phyloP scores from a whole-genome alignment of 106 monocot genomes.

The Agapanthus africanus region DNA sequence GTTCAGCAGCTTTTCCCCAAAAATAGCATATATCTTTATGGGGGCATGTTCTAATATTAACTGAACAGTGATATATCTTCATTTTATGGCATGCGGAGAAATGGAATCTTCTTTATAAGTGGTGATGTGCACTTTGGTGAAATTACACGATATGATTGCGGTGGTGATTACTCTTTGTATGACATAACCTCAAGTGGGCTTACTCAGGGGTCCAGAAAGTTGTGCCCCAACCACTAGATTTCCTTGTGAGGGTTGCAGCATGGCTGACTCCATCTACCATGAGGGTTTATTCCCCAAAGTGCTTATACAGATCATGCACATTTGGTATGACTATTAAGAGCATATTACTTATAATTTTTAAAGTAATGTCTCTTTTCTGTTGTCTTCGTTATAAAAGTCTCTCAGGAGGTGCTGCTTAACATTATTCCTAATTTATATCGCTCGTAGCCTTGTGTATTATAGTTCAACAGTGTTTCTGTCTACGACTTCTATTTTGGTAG shows the following conservation, averaged over 20 bases:
- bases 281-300: conserved; percentile 49
- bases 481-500: background rate
- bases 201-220: conserved; percentile 66
- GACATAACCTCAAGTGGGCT: conserved; percentile 91
- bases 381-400: no score
- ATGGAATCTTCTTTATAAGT: conserved; percentile 69
- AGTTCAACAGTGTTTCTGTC: background rate
- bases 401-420: no score
- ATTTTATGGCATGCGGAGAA: conserved; percentile 48
- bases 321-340: conserved; percentile 39
- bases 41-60: no score
- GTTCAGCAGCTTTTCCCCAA: no score
- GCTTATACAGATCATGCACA: conserved; percentile 59
- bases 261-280: conserved; percentile 58
- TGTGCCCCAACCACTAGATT: conserved; percentile 25
- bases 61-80: no score
- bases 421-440: no score
- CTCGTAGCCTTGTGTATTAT: no score
- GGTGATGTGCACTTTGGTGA: conserved; percentile 92
- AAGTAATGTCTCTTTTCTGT: no score
- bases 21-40: no score
- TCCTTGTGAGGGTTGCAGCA: conserved; percentile 44
- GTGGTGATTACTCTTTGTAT: conserved; percentile 53
- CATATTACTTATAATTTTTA: no score
- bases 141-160: conserved; percentile 77